Percentiles rank a stretch among this genome's conserved stretches.
Evolutionary conservation across 2,329 filamentous ascomycete species (phyloP).

Genomic region (Scopulariopsis brevicaulis): DNA sequence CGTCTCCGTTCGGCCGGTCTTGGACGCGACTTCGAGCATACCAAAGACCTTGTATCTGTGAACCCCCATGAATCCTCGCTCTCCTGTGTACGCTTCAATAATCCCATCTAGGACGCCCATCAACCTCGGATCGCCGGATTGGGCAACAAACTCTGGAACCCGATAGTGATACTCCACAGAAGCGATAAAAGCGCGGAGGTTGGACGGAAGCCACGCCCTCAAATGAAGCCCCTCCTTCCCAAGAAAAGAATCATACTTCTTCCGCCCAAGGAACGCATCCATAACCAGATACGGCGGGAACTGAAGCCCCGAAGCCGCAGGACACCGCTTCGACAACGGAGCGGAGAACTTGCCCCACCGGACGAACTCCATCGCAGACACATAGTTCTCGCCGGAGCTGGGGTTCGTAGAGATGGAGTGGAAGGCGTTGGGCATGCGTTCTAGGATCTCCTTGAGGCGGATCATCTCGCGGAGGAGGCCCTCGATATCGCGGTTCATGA

Average conservation of each 20-base stretch:
- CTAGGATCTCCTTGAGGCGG: constrained; percentile 38
- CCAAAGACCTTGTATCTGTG: constrained; percentile 48
- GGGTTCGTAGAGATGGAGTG: constrained; percentile 42
- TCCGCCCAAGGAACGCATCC: constrained; percentile 41
- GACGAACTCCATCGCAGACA: constrained; percentile 34
- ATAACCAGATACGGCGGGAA: constrained; percentile 41
- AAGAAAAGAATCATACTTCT: constrained; percentile 38
- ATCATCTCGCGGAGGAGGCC: constrained; percentile 37
- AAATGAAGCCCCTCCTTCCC: constrained; percentile 39
- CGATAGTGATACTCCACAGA: constrained; percentile 42
- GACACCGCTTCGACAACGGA: constrained; percentile 35
- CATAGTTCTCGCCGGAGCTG: constrained; percentile 37
- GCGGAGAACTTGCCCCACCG: constrained; percentile 39
- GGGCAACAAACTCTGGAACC: constrained; percentile 39
- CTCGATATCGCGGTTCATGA: constrained; percentile 40
- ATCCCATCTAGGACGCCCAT: constrained; percentile 43
- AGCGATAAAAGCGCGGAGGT: constrained; percentile 41
- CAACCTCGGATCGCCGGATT: constrained; percentile 34
- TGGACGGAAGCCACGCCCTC: constrained; percentile 40
- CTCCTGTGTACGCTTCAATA: constrained; percentile 41
- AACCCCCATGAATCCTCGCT: constrained; percentile 43
- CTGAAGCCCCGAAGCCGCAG: constrained; percentile 37
- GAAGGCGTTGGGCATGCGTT: constrained; percentile 40
- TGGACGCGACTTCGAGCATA: constrained; percentile 39
- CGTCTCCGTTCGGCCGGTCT: constrained; percentile 39